Base-by-base conservation (phyloP, 1,284 basidiomycete species). In the Cutaneotrichosporon sp. region DNA sequence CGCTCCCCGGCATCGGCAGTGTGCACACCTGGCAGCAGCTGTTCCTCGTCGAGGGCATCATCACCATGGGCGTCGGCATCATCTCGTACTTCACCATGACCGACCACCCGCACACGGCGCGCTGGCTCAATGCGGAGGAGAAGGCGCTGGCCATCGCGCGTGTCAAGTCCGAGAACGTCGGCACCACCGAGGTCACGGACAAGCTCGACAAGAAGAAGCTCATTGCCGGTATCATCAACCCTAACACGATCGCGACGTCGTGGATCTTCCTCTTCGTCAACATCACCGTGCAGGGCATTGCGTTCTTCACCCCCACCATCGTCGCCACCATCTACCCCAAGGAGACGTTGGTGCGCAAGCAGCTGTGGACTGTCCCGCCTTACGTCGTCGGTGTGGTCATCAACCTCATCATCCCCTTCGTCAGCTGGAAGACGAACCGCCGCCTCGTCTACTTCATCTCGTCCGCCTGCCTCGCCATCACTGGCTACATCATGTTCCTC, bases 201-300 rank as follows among this genome's bases (percentile, higher is more conserved):
- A 58, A 62, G 36, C n/a, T 62, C 5, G 49, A 59, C 62, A 51
- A 33, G 54, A 49, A 33, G 14, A 64, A 60, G 31, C 31, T 56
- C 9, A 24, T 56, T 14, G 46, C 43, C 10, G 64, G 64, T 11
- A 66, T 77, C 49, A 6, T 66, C 33, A 65, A 67, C 49, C 66
- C 67, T 1, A 67, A 67, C 58, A 67, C 68, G 0, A 27, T 77
- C n/a, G 65, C 65, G 25, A 63, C 70, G 33, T 69, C 76, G 2
- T 52, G 72, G 31, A 76, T 77, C 61, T 80, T 79, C 69, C 47
- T 81, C 10, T 68, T 80, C 52, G 74, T 79, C 67, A 81, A 81
- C 69, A 60, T 71, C 25, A 63, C 68, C 1, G 67, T 68, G 11
- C 69, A 69, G 47, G 68, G 67, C 4, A 54, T 73, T 10, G 67